These are phyloP conservation scores for Botrytis fabae DNA, from an alignment of 2,329 filamentous ascomycete species.

Conservation along the genomic window DNA sequence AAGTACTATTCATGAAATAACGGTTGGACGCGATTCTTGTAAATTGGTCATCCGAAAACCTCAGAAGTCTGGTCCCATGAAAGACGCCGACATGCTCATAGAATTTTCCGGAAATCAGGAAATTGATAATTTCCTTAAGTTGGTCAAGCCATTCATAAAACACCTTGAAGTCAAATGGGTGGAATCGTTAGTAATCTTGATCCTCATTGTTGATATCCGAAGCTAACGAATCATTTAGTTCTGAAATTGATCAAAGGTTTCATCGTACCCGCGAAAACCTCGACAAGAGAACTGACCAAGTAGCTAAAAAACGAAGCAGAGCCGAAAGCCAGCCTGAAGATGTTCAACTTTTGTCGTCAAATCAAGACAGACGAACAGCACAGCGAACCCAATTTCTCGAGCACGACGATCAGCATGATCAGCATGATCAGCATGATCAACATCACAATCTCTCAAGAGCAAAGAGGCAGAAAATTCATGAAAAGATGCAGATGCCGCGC, in stretches of 20 bases:
- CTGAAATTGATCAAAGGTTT: neutral
- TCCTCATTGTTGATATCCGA: neutral
- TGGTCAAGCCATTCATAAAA: neutral
- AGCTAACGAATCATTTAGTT: neutral
- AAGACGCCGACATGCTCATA: neutral
- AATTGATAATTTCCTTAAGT: neutral
- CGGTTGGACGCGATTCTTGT: neutral
- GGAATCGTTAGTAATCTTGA: neutral
- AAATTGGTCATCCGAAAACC: neutral
- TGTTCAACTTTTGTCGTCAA: neutral
- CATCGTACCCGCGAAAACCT: neutral
- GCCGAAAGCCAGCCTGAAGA: neutral
- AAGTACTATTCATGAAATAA: neutral
- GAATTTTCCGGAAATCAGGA: neutral
- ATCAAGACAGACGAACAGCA: neutral
- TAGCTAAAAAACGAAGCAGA: neutral
- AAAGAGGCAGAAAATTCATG: constrained; percentile 11
- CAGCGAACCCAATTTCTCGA: neutral
- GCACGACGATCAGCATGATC: neutral
- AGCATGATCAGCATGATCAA: neutral
- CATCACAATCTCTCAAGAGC: neutral
- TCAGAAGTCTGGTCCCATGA: neutral
- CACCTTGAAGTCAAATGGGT: neutral
- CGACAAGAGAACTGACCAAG: neutral
- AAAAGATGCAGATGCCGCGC: neutral